These are phyloP conservation scores for Balakata baccata DNA, from an alignment of 345 rosid genomes.

Conservation along the genomic window DNA sequence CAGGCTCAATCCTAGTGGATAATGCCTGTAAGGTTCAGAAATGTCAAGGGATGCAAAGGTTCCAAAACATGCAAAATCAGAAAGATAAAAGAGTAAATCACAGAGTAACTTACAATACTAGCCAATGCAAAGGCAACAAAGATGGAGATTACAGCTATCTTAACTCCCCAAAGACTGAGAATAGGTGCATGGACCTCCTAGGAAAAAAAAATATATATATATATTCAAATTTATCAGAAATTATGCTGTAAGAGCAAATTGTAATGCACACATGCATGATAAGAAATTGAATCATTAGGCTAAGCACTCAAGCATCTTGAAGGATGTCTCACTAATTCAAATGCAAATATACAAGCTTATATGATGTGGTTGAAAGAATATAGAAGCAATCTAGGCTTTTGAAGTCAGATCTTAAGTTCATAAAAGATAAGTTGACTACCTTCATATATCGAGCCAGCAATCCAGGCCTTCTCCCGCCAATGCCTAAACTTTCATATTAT, in stretches of 20 bases:
- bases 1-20: conserved; percentile 83
- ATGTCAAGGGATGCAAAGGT: conserved; percentile 12
- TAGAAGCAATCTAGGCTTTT: background rate
- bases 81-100: conserved; percentile 3
- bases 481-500: conserved; percentile 48
- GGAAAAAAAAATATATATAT: conserved; percentile 16
- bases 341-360: background rate
- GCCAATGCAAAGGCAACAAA: conserved; percentile 76
- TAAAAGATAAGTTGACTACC: conserved; percentile 41
- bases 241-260: background rate
- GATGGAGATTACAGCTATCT: conserved; percentile 61
- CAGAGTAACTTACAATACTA: conserved; percentile 65
- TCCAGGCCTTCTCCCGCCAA: conserved; percentile 59
- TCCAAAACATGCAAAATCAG: conserved; percentile 3
- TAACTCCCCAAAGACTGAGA: conserved; percentile 78
- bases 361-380: background rate
- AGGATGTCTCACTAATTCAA: background rate
- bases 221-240: conserved; percentile 18
- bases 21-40: conserved; percentile 55
- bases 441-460: conserved; percentile 85
- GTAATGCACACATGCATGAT: background rate
- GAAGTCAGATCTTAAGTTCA: background rate
- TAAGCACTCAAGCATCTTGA: background rate
- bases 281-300: background rate
- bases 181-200: conserved; percentile 88